These are phyloP conservation scores for Rosa rugosa DNA, from an alignment of 306 rosid species.

Conservation along the genomic window DNA sequence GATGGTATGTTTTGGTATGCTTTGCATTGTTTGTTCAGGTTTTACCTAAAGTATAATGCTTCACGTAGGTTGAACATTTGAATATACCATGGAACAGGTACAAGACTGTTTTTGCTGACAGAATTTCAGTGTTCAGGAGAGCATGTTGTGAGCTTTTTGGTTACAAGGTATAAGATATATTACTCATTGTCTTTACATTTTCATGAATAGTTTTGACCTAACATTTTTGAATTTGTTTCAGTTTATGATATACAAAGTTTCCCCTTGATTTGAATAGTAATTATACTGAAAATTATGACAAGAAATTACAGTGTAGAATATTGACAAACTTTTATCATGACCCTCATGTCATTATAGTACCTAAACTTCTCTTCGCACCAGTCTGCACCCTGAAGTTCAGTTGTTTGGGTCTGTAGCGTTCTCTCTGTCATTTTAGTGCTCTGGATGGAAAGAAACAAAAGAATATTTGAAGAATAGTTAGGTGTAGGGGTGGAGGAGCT, in stretches of 20 bases:
- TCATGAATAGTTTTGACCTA: background rate
- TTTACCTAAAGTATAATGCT: constrained; percentile 1
- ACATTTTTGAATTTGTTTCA: background rate
- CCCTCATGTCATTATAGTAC: background rate
- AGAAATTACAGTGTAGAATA: background rate
- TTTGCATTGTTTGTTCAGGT: background rate
- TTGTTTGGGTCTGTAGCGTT: background rate
- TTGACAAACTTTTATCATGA: background rate
- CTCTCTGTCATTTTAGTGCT: background rate
- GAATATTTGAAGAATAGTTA: too few relatives aligned
- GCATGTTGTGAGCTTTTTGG: constrained; percentile 99
- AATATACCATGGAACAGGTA: constrained; percentile 58
- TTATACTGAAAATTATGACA: background rate
- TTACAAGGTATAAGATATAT: constrained; percentile 66
- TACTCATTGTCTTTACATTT: constrained; percentile 17
- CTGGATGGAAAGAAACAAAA: background rate
- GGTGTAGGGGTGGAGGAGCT: background rate
- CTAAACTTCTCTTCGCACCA: background rate
- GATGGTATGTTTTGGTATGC: background rate
- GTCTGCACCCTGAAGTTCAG: background rate
- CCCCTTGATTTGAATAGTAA: background rate
- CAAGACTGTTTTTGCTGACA: constrained; percentile 94
- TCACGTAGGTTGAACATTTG: constrained; percentile 23
- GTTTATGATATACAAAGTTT: background rate
- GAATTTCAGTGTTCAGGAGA: constrained; percentile 93